Evolutionary conservation across 2,329 filamentous ascomycete genomes (phyloP), one percentile per base, ranked within the genome.

Genomic region (Emmonsiellopsis sp.): DNA sequence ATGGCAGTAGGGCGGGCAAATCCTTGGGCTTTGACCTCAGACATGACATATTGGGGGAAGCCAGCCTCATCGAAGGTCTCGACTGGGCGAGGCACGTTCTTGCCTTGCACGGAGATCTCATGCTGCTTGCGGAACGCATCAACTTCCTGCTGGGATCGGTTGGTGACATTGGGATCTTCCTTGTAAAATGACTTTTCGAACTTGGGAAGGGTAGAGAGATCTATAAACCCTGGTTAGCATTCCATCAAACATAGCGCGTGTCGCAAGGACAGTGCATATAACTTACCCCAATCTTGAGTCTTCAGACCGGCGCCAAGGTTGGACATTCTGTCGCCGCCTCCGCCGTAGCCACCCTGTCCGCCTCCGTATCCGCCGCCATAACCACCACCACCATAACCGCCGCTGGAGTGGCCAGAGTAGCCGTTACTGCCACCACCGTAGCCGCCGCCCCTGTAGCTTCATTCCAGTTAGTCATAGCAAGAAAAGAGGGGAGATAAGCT

Each of bases 161-260:
- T 78, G 57, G 83, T 74, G 57, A 98, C 92, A 56, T 83, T 82
- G 34, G 85, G 80, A 68, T 93, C 85, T 75, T 97, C 93, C 78
- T 97, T 95, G 82, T 98, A 98, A 77, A 98, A 98, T 7, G 88
- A 91, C 76, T 98, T 98, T 71, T 98, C 93, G 76, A 98, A 98
- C 74, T 97, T 97, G 64, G 93, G 92, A 45, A 98, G 68, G 6
- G 84, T 71, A 66, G 71, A 78, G 52, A 93, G 65, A 69, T 98
- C 93, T 93, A 61, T 16, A 49, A 38, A 55, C n/a, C n/a, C 54
- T 54, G 42, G 58, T 70, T 61, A 67, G 64, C 59, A 58, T 53
- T 56, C 48, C 31, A 7, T 52, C 59, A 49, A 34, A n/a, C 34
- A 38, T 31, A n/a, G 48, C 26, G 56, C n/a, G 46, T 31, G 43